Evolutionary conservation across 2,329 filamentous ascomycete species (phyloP), one percentile per base, ranked within the genome.

Genomic region (Colletotrichum sojae): DNA sequence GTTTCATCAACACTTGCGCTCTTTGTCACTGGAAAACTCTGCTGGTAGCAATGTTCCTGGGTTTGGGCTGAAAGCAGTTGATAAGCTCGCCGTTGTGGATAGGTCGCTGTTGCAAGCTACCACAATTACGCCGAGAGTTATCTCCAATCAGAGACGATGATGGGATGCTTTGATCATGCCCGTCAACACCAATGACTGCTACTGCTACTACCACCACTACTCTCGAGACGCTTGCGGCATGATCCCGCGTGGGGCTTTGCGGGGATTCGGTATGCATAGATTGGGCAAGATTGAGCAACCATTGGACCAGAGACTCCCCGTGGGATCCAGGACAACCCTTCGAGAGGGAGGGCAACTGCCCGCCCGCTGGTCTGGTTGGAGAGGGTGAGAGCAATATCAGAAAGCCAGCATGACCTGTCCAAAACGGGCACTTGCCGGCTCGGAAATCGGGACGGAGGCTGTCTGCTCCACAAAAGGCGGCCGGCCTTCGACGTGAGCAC

Each of bases 361-460:
- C 51, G 22, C 45, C 10, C 51, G 51, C 22, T 36, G 31, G n/a
- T 39, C 6, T 57, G 36, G 43, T 10, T 10, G 31, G 31, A 36
- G 39, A 36, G 51, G 64, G 27, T 18, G 39, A 51, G 40, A 45
- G 54, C 52, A 57, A 57, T 27, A 56, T 46, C 36, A 25, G 51
- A 25, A 31, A 52, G 58, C 59, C 57, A 53, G 62, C 62, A 53
- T 59, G 20, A 53, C 62, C 54, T 52, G 36, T 64, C 62, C 18
- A 58, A 58, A 58, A 64, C 31, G 54, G 57, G 20, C 45, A 25
- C 59, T 67, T 31, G 22, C 52, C 51, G 63, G 57, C 27, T 68
- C 65, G 61, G 53, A 68, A 65, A 49, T 45, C 46, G 48, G 61
- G 40, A 65, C 16, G n/a, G n/a, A 58, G 62, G 43, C 36, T 51